These are phyloP conservation scores for Jamesozyma jinghongensis DNA, from an alignment of 805 yeast species.

Conservation along the genomic window DNA sequence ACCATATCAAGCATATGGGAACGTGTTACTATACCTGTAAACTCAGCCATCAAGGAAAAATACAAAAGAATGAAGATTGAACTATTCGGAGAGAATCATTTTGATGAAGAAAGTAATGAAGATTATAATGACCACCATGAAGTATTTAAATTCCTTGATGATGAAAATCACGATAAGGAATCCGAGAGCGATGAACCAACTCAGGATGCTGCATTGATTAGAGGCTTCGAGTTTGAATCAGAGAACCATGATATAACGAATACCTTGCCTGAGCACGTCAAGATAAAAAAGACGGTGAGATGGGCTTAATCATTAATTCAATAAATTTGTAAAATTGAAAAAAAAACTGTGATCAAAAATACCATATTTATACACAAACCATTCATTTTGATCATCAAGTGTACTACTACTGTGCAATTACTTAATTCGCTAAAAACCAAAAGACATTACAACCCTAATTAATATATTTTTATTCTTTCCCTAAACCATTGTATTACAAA, in stretches of 20 bases:
- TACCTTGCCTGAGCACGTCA: neutral
- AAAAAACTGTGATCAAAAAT: too few relatives aligned
- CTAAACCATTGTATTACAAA: neutral
- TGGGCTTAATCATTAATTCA: neutral
- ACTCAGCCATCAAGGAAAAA: slow-evolving; percentile 19
- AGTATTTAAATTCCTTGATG: slow-evolving; percentile 2
- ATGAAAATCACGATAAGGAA: neutral
- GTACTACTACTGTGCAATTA: too few relatives aligned
- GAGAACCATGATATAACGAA: neutral
- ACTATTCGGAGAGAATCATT: slow-evolving; percentile 13
- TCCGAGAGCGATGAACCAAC: slow-evolving; percentile 1
- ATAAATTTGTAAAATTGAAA: neutral
- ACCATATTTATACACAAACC: too few relatives aligned
- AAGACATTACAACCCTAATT: too few relatives aligned
- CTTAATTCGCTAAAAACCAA: too few relatives aligned
- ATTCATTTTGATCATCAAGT: too few relatives aligned
- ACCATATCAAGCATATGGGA: slow-evolving; percentile 18
- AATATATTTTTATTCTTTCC: too few relatives aligned
- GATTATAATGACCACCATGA: slow-evolving; percentile 5
- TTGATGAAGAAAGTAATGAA: slow-evolving; percentile 5
- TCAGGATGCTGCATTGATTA: slow-evolving; percentile 24
- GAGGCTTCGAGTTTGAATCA: slow-evolving; percentile 20
- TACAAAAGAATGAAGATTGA: slow-evolving; percentile 14
- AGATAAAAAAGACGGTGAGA: slow-evolving; percentile 4
- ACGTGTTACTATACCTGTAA: slow-evolving; percentile 27